Conservation (phyloP, 2,329 filamentous ascomycete species). For the Aspergillus pseudoglaucus region DNA sequence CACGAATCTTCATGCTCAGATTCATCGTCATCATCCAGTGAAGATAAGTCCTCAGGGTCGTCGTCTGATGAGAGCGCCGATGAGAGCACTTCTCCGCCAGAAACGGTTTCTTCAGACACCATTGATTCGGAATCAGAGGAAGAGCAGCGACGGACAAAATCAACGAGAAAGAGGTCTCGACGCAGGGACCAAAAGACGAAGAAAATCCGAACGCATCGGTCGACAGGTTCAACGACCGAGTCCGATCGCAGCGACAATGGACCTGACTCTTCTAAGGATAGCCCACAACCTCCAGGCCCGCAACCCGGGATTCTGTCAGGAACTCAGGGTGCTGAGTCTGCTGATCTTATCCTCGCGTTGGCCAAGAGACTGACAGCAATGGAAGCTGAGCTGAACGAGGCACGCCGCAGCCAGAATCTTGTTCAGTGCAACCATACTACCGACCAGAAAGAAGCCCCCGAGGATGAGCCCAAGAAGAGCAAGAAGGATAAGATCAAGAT, state of each 20-base stretch:
- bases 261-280: constrained; percentile 24
- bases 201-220: constrained; percentile 29
- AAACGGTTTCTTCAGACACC: constrained; percentile 5
- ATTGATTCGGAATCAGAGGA: constrained; percentile 18
- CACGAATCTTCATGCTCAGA: constrained; percentile 11
- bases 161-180: constrained; percentile 26
- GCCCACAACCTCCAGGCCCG: constrained; percentile 13
- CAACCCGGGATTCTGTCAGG: too few relatives aligned
- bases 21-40: constrained; percentile 13
- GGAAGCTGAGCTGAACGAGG: constrained; percentile 14
- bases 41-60: constrained; percentile 13
- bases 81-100: constrained; percentile 12
- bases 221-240: constrained; percentile 19
- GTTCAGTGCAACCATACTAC: constrained; percentile 10
- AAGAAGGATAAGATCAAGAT: constrained; percentile 14
- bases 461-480: constrained; percentile 31
- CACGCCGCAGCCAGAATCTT: constrained; percentile 10
- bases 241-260: constrained; percentile 20
- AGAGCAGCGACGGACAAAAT: constrained; percentile 32
- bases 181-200: constrained; percentile 27
- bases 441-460: constrained; percentile 15
- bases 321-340: constrained; percentile 12
- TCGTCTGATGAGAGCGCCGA: constrained; percentile 15
- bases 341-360: constrained; percentile 16
- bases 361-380: constrained; percentile 17